Conservation (phyloP, 306 rosid genomes). For the Lathyrus sativus region DNA sequence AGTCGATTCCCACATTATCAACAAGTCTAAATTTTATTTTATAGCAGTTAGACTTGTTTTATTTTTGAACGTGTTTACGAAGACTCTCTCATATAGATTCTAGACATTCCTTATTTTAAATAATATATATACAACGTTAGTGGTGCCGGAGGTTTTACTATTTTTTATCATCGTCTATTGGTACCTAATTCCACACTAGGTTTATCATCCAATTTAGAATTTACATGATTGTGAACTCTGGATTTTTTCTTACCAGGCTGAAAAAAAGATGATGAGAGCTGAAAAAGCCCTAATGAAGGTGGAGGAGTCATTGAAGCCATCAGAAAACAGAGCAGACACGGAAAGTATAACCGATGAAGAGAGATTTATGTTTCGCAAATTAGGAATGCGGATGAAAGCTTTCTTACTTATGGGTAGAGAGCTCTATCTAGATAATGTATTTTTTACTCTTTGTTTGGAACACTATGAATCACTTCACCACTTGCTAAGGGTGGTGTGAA, state of each 20-base stretch:
- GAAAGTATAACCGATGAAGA: constrained; percentile 93
- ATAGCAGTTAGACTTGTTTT: background rate
- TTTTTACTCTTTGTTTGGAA: constrained; percentile 8
- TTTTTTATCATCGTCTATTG: constrained; percentile 10
- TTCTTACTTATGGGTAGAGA: constrained; percentile 90
- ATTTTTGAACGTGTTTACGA: constrained; percentile 13
- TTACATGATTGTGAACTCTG: constrained; percentile 36
- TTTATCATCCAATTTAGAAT: constrained; percentile 21
- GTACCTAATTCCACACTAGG: background rate
- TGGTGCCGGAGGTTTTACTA: constrained; percentile 7
- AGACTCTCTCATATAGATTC: constrained; percentile 4
- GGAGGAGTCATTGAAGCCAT: constrained; percentile 70
- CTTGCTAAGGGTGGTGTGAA: constrained; percentile 8
- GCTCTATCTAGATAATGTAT: constrained; percentile 13
- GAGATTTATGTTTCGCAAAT: constrained; percentile 98
- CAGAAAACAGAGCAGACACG: constrained; percentile 69
- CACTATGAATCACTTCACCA: constrained; percentile 33
- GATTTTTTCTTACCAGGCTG: constrained; percentile 58
- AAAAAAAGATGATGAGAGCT: constrained; percentile 72
- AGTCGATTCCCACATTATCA: constrained; percentile 18
- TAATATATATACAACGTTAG: constrained; percentile 6
- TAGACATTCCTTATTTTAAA: constrained; percentile 5
- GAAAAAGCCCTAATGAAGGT: constrained; percentile 79
- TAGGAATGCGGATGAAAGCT: constrained; percentile 97
- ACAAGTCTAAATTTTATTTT: constrained; percentile 9